A percentile compares a stretch with the other conserved stretches of the same genome.
These are phyloP conservation scores for Russula vinacea DNA, from an alignment of 768 basidiomycete species.

Conservation along the genomic window DNA sequence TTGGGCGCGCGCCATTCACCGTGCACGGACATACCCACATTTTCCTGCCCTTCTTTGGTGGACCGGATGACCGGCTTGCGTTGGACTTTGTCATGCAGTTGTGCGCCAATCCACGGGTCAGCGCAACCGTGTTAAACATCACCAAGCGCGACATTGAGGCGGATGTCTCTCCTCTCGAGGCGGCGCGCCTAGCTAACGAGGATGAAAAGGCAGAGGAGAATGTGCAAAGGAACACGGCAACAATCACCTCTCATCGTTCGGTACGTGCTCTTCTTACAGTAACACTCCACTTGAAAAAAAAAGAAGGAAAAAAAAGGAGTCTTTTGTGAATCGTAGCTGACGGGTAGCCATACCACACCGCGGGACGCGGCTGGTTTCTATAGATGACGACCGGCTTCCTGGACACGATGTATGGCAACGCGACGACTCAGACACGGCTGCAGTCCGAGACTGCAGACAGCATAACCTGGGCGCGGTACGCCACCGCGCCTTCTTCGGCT, in stretches of 20 bases:
- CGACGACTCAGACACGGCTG: constrained; percentile 60
- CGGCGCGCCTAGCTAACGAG: constrained; percentile 32
- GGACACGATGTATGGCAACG: constrained; percentile 69
- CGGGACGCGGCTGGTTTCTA: background rate
- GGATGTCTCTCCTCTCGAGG: constrained; percentile 18
- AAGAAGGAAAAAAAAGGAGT: background rate
- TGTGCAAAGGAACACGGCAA: constrained; percentile 35
- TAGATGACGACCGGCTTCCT: constrained; percentile 43
- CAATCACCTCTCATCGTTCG: constrained; percentile 46
- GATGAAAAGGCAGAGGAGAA: constrained; percentile 30
- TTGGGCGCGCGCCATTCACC: constrained; percentile 55
- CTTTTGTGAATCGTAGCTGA: background rate
- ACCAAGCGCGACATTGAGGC: constrained; percentile 44
- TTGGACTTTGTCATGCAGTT: constrained; percentile 82
- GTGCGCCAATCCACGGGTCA: constrained; percentile 62
- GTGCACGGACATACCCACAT: constrained; percentile 52
- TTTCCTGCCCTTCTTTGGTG: constrained; percentile 90
- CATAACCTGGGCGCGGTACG: constrained; percentile 66
- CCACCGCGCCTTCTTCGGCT: constrained; percentile 36
- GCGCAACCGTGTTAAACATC: constrained; percentile 73
- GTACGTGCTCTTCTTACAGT: constrained; percentile 2
- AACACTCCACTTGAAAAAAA: background rate
- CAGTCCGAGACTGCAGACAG: constrained; percentile 85
- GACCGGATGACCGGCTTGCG: constrained; percentile 87
- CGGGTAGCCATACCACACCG: background rate